These are phyloP conservation scores for Aspergillus sp. DNA, from an alignment of 2,329 filamentous ascomycete species.

Conservation along the genomic window DNA sequence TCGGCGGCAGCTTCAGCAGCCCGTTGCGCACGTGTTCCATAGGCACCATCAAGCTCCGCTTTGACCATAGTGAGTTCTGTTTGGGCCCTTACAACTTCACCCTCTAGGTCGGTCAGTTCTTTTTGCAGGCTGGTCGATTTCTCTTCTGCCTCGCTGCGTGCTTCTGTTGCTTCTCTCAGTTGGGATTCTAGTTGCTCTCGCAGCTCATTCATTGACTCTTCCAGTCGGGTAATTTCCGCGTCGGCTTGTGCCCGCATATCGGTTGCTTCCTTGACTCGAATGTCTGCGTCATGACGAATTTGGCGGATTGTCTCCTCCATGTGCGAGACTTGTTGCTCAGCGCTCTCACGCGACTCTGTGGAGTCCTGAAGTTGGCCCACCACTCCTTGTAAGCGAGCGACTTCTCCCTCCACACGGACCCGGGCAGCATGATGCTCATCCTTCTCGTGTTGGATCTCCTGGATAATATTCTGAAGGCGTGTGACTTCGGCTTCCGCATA, in stretches of 20 bases:
- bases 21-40: slow-evolving; percentile 71
- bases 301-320: slow-evolving; percentile 28
- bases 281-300: slow-evolving; percentile 22
- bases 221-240: slow-evolving; percentile 20
- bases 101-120: slow-evolving; percentile 57
- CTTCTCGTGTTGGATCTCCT: slow-evolving; percentile 12
- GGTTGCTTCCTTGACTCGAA: slow-evolving; percentile 21
- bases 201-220: slow-evolving; percentile 31
- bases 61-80: slow-evolving; percentile 86
- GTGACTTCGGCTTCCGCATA: slow-evolving; percentile 30
- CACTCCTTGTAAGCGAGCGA: slow-evolving; percentile 26
- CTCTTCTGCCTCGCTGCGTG: slow-evolving; percentile 34
- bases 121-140: slow-evolving; percentile 44
- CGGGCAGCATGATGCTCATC: slow-evolving; percentile 21
- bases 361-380: slow-evolving; percentile 35
- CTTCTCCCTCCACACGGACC: slow-evolving; percentile 25
- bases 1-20: slow-evolving; percentile 65
- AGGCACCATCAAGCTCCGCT: slow-evolving; percentile 91
- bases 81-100: slow-evolving; percentile 64
- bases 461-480: slow-evolving; percentile 49
- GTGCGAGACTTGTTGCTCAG: slow-evolving; percentile 28
- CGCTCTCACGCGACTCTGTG: slow-evolving; percentile 26
- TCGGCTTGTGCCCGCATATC: slow-evolving; percentile 21
- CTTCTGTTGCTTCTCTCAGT: slow-evolving; percentile 28
- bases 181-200: slow-evolving; percentile 34